Base-by-base conservation (phyloP, 352 stramenopile genomes). In the Phytophthora sansomeana region DNA sequence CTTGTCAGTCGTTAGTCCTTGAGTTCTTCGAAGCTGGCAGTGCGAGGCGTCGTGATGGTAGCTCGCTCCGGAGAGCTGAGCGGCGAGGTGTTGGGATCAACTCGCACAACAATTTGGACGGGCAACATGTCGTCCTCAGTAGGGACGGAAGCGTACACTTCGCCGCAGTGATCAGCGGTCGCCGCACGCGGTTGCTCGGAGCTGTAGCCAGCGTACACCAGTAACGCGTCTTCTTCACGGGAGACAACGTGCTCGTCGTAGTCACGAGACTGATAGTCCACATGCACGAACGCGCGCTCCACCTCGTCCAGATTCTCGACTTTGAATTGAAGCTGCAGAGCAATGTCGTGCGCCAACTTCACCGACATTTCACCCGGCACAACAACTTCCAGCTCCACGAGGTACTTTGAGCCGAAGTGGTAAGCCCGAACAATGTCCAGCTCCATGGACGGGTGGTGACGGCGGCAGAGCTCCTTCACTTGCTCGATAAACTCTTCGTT, bases 301-400 rank as follows among this genome's bases (percentile, higher is more conserved):
- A 98, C 95, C 53, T 98, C 88, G n/a, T 93, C 82, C 33, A 92
- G 61, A 16, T 87, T 81, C 72, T 98, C 93, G 57, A 98, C 93
- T 62, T 97, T 95, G 67, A 98, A 97, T 68, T 99, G 95, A 41
- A 99, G 78, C 67, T 98, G 91, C 52, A 98, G 89, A 21, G 90
- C 92, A 49, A 98, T 92, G 72, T 99, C 96, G 74, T 99, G 96
- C 33, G 86, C 90, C 55, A 95, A 79, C 65, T 95, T 91, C 16
- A 99, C 78, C 1, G 91, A 85, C 66, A 97, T 98, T 21, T 96
- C 77, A 13, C 75, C 76, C 0, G 93, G 92, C 44, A 98, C 80
- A 1, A 98, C 91, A 29, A 98, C 89, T 64, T 99, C 95, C 3
- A 98, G 57, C 78, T 98, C 95, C 0, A 98, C 93, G 33, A 98